Conservation (phyloP, 2,329 filamentous ascomycete genomes). For the Diaporthe nobilis region DNA sequence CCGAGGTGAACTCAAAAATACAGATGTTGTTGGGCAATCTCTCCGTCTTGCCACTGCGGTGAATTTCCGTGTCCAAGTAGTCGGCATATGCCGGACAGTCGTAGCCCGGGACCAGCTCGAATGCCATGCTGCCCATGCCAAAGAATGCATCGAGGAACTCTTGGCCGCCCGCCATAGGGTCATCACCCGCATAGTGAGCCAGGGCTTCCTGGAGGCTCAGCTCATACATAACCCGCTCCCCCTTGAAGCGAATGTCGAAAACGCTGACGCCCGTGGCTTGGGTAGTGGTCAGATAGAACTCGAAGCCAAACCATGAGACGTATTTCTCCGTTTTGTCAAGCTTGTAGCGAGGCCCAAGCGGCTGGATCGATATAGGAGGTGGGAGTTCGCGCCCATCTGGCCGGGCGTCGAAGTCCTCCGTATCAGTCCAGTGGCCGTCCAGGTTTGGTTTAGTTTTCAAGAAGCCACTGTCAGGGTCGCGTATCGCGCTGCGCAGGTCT, state of each 20-base stretch:
- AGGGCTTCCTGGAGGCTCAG: conserved; percentile 66
- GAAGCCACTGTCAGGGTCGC: conserved; percentile 24
- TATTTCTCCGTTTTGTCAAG: conserved; percentile 61
- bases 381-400: conserved; percentile 43
- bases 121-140: conserved; percentile 53
- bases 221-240: conserved; percentile 66
- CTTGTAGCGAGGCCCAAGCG: conserved; percentile 57
- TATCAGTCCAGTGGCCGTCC: conserved; percentile 51
- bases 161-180: conserved; percentile 59
- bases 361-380: conserved; percentile 53
- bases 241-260: conserved; percentile 65
- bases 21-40: conserved; percentile 53
- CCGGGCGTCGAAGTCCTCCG: conserved; percentile 52
- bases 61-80: conserved; percentile 54
- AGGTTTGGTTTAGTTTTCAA: conserved; percentile 33
- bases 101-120: conserved; percentile 57
- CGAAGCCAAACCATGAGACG: conserved; percentile 67
- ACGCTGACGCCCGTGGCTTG: conserved; percentile 61
- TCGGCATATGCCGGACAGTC: conserved; percentile 53
- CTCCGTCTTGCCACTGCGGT: conserved; percentile 50
- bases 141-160: conserved; percentile 59
- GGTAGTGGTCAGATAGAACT: conserved; percentile 63
- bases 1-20: conserved; percentile 56
- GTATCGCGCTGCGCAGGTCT: conserved; percentile 24
- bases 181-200: conserved; percentile 65